Evolutionary conservation across 2,329 filamentous ascomycete species (phyloP).

Genomic region (Fulvia fulva): DNA sequence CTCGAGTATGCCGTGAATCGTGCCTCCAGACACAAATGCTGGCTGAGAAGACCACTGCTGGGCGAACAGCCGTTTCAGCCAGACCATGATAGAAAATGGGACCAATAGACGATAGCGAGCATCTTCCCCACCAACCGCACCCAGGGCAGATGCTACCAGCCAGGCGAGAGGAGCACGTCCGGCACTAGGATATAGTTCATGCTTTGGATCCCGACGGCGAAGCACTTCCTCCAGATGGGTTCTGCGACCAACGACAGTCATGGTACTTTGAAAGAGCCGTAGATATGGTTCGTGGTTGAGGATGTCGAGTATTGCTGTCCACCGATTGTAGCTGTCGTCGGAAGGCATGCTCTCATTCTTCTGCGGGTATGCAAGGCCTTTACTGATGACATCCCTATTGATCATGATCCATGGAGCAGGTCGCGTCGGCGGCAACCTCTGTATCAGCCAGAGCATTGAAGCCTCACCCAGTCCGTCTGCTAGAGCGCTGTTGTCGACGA

Average conservation of each 20-base stretch:
- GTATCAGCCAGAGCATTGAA: slow-evolving; percentile 10
- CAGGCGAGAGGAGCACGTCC: neutral
- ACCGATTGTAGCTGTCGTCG: slow-evolving; percentile 16
- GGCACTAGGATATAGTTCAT: neutral
- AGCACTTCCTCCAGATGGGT: neutral
- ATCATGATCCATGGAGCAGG: slow-evolving; percentile 14
- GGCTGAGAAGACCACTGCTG: slow-evolving; percentile 12
- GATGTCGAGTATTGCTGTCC: slow-evolving; percentile 16
- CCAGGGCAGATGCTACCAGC: neutral
- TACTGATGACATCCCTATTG: slow-evolving; percentile 18
- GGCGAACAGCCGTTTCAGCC: slow-evolving; percentile 20
- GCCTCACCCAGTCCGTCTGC: slow-evolving; percentile 4
- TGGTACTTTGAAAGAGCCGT: slow-evolving; percentile 7
- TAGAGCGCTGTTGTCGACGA: slow-evolving; percentile 8
- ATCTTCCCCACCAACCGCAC: neutral
- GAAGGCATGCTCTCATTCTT: slow-evolving; percentile 11
- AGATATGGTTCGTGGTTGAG: slow-evolving; percentile 14
- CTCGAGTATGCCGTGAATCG: slow-evolving; percentile 12
- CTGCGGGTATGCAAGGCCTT: slow-evolving; percentile 15
- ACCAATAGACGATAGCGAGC: neutral
- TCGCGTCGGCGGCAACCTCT: slow-evolving; percentile 5
- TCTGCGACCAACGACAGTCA: slow-evolving; percentile 6
- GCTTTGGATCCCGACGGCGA: neutral
- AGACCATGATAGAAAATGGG: slow-evolving; percentile 10
- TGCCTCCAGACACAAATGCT: slow-evolving; percentile 1